A percentile compares a stretch with the other conserved stretches of the same genome.
Conservation (phyloP, 768 basidiomycete species). For the Heimioporus sp. region DNA sequence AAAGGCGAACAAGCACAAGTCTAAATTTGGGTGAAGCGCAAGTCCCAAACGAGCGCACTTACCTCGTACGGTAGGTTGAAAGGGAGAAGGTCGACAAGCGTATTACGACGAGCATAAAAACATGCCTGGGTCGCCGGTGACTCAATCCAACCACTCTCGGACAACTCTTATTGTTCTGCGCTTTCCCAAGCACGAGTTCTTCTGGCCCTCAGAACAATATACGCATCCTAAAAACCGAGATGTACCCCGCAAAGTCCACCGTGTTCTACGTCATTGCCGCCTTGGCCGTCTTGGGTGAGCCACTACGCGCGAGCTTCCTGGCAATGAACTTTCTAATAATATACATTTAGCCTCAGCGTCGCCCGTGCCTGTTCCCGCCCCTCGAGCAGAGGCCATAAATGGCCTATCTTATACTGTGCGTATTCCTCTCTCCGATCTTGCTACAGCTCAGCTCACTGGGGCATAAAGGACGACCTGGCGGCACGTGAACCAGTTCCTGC, state of each 20-base stretch:
- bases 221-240: conserved; percentile 20
- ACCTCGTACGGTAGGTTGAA: conserved; percentile 29
- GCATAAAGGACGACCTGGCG: too few species aligned
- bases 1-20: conserved; percentile 22
- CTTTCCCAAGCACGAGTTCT: neutral
- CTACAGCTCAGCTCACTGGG: too few species aligned
- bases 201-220: conserved; percentile 27
- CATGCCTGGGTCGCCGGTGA: neutral
- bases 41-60: conserved; percentile 18
- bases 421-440: too few species aligned
- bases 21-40: conserved; percentile 29
- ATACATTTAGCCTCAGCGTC: conserved; percentile 24
- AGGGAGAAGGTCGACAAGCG: conserved; percentile 5
- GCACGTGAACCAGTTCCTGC: too few species aligned
- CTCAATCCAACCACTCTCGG: conserved; percentile 15
- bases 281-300: conserved; percentile 27
- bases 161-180: conserved; percentile 33
- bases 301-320: neutral
- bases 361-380: conserved; percentile 20
- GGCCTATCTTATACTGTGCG: conserved; percentile 16
- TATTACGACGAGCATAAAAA: conserved; percentile 25
- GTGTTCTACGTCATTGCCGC: conserved; percentile 29
- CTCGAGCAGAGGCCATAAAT: conserved; percentile 2
- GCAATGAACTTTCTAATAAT: neutral
- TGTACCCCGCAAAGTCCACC: conserved; percentile 26